Evolutionary conservation across 306 rosid species (phyloP).

Genomic region (Acacia confusa): DNA sequence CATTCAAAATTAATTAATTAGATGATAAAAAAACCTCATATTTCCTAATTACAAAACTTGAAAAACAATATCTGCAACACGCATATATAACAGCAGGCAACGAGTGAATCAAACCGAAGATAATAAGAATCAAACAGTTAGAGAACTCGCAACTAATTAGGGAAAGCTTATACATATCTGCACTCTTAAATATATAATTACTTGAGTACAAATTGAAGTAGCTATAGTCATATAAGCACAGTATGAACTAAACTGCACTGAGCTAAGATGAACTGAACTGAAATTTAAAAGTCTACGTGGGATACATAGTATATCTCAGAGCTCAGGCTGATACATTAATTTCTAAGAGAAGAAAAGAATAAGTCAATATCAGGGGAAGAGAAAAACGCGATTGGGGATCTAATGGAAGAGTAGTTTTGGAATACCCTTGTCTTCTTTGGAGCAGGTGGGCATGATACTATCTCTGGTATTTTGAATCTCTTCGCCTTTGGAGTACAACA

Average conservation of each 20-base stretch:
- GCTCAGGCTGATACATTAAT: constrained; percentile 16
- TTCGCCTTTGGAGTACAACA: constrained; percentile 60
- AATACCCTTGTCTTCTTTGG: constrained; percentile 58
- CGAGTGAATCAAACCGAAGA: neutral
- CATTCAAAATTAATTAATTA: neutral
- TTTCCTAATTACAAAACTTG: neutral
- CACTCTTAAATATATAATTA: neutral
- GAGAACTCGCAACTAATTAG: neutral
- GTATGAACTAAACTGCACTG: neutral
- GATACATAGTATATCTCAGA: neutral
- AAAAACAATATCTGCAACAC: neutral
- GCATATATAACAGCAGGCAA: neutral
- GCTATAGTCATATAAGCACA: neutral
- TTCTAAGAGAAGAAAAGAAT: constrained; percentile 45
- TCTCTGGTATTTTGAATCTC: constrained; percentile 50
- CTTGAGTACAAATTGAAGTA: neutral
- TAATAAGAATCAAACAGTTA: neutral
- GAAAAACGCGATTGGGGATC: constrained; percentile 47
- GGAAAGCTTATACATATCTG: neutral
- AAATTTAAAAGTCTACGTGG: constrained; percentile 14
- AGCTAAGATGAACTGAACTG: neutral
- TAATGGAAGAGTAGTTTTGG: constrained; percentile 30
- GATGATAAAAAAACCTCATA: neutral
- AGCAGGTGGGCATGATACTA: constrained; percentile 56
- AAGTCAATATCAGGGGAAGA: constrained; percentile 59